Base-by-base conservation (phyloP, 2,329 filamentous ascomycete species). In the Verticillium dahliae region DNA sequence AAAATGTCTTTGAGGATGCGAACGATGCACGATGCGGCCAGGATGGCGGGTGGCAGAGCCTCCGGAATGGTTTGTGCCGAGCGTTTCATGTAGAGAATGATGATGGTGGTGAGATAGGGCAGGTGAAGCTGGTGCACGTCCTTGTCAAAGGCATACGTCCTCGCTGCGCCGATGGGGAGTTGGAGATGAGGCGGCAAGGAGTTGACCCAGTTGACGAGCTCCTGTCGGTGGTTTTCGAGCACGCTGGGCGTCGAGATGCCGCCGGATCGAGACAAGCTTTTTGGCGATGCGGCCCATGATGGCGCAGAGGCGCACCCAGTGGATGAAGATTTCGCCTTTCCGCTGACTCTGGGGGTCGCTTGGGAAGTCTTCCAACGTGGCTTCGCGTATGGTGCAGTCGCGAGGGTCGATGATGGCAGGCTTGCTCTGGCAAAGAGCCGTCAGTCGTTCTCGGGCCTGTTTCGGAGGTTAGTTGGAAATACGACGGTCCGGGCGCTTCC, bases 81-180 rank as follows among this genome's bases (percentile, higher is more conserved):
- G 11, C 71, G 66, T 15, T 72, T 72, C 1, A 77, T 68, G 60
- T 75, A 73, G 2, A 79, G 69, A 13, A 79, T 68, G 57, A 76
- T 77, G 11, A 78, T 73, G 5, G 73, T 74, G 0, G 76, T 75
- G 6, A 78, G 67, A 56, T 78, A 79, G 0, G 76, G 76, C 0
- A 78, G 69, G 64, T 78, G 71, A 1, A 79, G 67, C 58, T 78
- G 74, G 62, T 78, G 74, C 13, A 78, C 71, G 58, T 78, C 75
- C 0, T 75, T 69, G 27, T 78, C 72, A 52, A 77, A 78, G 9
- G 64, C 61, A 2, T 65, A 65, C 1, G 72, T 76, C 13, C 68
- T 68, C 31, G 65, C 62, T 1, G 67, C 63, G 37, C 60, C 61
- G 35, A 74, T 73, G 6, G 74, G 73, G 1, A 76, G 68, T 55